Percentiles rank a stretch among this genome's conserved stretches.
Evolutionary conservation across 2,329 filamentous ascomycete species (phyloP).

Genomic region (Scopulariopsis brevicaulis): DNA sequence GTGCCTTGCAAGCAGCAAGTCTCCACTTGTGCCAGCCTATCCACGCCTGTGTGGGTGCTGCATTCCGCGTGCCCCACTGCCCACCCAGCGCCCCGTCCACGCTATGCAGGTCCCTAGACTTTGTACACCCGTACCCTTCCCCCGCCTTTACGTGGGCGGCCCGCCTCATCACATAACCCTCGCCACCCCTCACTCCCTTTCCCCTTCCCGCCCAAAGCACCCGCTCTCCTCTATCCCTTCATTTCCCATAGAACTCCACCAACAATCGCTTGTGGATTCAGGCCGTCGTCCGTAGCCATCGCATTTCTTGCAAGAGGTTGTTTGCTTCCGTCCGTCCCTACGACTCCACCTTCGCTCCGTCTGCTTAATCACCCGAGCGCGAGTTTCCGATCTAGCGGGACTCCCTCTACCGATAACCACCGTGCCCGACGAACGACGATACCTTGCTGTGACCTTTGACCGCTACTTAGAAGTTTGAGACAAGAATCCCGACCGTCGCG

Average conservation of each 20-base stretch:
- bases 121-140: conserved; percentile 1
- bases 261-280: neutral
- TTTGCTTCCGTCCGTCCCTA: neutral
- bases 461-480: neutral
- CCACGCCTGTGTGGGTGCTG: too few species aligned
- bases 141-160: neutral
- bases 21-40: too few species aligned
- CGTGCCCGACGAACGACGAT: neutral
- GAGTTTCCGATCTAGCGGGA: neutral
- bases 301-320: neutral
- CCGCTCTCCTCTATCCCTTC: neutral
- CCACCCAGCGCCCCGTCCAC: neutral
- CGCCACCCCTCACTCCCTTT: conserved; percentile 2
- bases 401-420: neutral
- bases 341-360: neutral
- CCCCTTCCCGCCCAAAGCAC: neutral
- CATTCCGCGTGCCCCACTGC: neutral
- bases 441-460: neutral
- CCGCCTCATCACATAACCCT: neutral
- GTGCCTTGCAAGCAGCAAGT: too few species aligned
- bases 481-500: neutral
- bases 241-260: neutral
- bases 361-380: neutral
- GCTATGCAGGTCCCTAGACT: neutral
- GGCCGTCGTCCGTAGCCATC: neutral